Evolutionary conservation across 2,329 filamentous ascomycete species (phyloP).

Genomic region (Stachybotrys elegans): DNA sequence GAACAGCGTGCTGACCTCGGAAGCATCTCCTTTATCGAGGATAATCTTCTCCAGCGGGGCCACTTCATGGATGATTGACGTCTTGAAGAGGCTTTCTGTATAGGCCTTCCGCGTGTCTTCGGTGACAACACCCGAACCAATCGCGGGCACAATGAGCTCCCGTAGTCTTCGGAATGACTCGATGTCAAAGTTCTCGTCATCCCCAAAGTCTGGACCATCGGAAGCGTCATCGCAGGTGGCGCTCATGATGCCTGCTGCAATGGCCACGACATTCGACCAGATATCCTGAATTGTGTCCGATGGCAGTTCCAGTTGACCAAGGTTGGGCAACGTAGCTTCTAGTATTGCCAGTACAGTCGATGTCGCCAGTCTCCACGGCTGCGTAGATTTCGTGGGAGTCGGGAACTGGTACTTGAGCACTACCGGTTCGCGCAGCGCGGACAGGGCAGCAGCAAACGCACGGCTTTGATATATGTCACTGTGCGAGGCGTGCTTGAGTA

Average conservation of each 20-base stretch:
- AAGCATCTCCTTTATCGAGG: slow-evolving; percentile 40
- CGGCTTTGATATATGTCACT: slow-evolving; percentile 65
- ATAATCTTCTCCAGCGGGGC: slow-evolving; percentile 47
- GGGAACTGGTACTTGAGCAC: slow-evolving; percentile 75
- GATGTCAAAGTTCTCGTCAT: slow-evolving; percentile 81
- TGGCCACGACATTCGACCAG: slow-evolving; percentile 65
- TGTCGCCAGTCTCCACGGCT: slow-evolving; percentile 78
- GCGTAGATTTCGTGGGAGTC: slow-evolving; percentile 62
- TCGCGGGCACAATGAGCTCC: slow-evolving; percentile 65
- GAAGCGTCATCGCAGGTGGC: slow-evolving; percentile 52
- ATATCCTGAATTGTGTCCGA: slow-evolving; percentile 47
- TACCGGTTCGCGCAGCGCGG: slow-evolving; percentile 65
- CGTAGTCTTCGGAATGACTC: slow-evolving; percentile 64
- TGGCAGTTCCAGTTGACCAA: slow-evolving; percentile 45
- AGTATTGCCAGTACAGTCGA: slow-evolving; percentile 65
- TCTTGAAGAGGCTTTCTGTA: slow-evolving; percentile 70
- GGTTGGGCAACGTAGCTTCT: slow-evolving; percentile 56
- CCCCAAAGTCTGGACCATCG: slow-evolving; percentile 42
- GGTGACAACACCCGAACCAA: slow-evolving; percentile 62
- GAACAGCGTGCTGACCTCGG: slow-evolving; percentile 56
- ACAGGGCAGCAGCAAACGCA: slow-evolving; percentile 60
- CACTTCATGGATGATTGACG: slow-evolving; percentile 72
- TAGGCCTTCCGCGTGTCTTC: slow-evolving; percentile 66
- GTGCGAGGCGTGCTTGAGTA: slow-evolving; percentile 55
- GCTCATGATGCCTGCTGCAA: slow-evolving; percentile 64